A percentile compares a stretch with the other conserved stretches of the same genome.
These are phyloP conservation scores for Penicillium sp. DNA, from an alignment of 2,329 filamentous ascomycete genomes.

Conservation along the genomic window DNA sequence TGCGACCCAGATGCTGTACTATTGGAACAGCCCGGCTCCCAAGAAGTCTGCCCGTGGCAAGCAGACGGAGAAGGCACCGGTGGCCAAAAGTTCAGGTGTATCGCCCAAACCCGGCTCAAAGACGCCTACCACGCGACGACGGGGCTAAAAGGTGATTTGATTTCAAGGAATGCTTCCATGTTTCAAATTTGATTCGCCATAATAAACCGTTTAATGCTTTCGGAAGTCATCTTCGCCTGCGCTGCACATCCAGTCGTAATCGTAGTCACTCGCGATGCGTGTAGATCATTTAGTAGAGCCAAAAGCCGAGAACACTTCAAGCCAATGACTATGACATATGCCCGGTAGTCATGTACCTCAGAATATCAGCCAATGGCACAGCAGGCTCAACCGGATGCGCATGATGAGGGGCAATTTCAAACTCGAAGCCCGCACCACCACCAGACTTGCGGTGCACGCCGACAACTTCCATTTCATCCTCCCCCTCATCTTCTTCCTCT, in stretches of 20 bases:
- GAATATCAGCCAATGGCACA: slow-evolving; percentile 44
- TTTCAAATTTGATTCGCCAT: slow-evolving; percentile 7
- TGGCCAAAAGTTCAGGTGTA: slow-evolving; percentile 38
- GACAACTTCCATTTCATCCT: slow-evolving; percentile 40
- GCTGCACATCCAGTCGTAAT: neutral
- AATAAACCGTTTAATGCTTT: slow-evolving; percentile 9
- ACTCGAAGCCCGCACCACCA: slow-evolving; percentile 28
- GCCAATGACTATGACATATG: slow-evolving; percentile 12
- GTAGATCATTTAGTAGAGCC: neutral
- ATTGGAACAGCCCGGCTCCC: slow-evolving; percentile 67
- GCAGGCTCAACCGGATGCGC: slow-evolving; percentile 22
- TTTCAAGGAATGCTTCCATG: no score
- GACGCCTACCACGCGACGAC: slow-evolving; percentile 52
- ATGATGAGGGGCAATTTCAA: slow-evolving; percentile 31
- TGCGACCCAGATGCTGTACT: slow-evolving; percentile 86
- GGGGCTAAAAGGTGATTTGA: slow-evolving; percentile 41
- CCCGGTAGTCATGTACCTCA: slow-evolving; percentile 50
- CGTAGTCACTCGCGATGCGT: neutral
- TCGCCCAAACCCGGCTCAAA: slow-evolving; percentile 41
- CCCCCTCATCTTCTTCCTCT: slow-evolving; percentile 49
- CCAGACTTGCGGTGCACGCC: slow-evolving; percentile 33
- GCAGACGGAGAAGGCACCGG: slow-evolving; percentile 26
- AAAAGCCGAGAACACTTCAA: neutral
- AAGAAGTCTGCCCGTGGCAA: slow-evolving; percentile 34
- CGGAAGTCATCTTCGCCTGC: slow-evolving; percentile 4